Evolutionary conservation across 2,329 filamentous ascomycete genomes (phyloP), one percentile per base, ranked within the genome.

Genomic region (Ustilaginoidea virens): DNA sequence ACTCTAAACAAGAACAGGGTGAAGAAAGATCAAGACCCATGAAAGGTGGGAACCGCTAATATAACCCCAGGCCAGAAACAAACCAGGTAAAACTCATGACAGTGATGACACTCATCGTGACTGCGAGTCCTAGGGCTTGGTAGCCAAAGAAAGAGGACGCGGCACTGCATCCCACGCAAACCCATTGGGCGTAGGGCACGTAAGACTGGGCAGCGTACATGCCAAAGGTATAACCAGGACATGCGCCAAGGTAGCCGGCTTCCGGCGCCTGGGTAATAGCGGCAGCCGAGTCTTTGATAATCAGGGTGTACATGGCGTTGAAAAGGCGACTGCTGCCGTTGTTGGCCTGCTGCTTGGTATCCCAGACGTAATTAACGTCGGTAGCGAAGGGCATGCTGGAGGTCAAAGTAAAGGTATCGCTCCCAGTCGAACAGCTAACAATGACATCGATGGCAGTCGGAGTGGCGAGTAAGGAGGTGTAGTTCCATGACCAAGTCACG

Each of bases 31-130:
- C 18, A 21, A 28, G n/a, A n/a, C n/a, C n/a, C n/a, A n/a, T n/a
- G n/a, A n/a, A n/a, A n/a, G n/a, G n/a, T n/a, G n/a, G n/a, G n/a
- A n/a, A 24, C 10, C 10, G 38, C 17, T 35, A 52, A 25, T 57
- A 44, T 20, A 55, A 41, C 7, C 50, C 55, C 8, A 69, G 44
- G 3, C 70, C 69, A 15, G 56, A 56, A 21, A 74, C 67, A 39
- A 75, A 75, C 69, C 69, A 75, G 17, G 69, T 74, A 38, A 76
- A 75, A 44, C 65, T 69, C 17, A 68, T 37, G 4, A 75, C 53
- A 2, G 70, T 74, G 24, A 71, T 45, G 18, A 64, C 27, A 39
- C 62, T 60, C 63, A 74, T 72, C 9, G 56, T 53, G 28, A 69
- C 25, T 20, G 63, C 62, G 32, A 72, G 58, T 5, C 58, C 55